These are phyloP conservation scores for Picochlorum sp. DNA, from an alignment of 139 green algal genomes.

Conservation along the genomic window DNA sequence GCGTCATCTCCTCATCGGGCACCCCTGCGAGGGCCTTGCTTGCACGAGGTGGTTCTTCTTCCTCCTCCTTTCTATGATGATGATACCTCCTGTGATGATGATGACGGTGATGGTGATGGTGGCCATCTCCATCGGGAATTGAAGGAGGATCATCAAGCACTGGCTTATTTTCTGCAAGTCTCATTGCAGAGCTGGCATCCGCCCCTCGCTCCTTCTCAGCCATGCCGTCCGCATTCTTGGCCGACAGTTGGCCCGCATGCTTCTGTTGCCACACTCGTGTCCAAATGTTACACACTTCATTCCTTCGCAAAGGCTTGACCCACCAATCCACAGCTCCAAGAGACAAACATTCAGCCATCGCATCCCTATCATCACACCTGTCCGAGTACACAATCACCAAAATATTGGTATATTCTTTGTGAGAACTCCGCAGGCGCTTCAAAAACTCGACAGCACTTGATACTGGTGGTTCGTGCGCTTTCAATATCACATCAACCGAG, in stretches of 20 bases:
- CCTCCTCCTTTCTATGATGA: too few relatives aligned
- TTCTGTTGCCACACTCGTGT: conserved; percentile 67
- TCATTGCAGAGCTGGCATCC: conserved; percentile 30
- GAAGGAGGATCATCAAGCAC: not conserved
- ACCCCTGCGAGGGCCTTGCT: too few relatives aligned
- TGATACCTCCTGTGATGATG: not conserved
- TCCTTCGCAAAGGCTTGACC: conserved; percentile 72
- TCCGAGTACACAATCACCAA: conserved; percentile 58
- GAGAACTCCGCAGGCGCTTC: conserved; percentile 21
- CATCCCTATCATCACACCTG: conserved; percentile 46
- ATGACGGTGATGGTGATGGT: conserved; percentile 4
- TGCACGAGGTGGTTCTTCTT: too few relatives aligned
- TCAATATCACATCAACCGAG: conserved; percentile 49
- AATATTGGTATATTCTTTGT: conserved; percentile 22
- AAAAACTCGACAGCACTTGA: conserved; percentile 50
- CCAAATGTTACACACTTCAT: conserved; percentile 81
- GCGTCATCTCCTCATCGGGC: too few relatives aligned
- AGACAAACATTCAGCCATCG: conserved; percentile 63
- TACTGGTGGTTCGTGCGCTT: conserved; percentile 54
- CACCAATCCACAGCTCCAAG: conserved; percentile 80
- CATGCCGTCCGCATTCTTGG: not conserved
- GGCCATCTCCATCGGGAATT: not conserved
- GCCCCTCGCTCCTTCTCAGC: conserved; percentile 17
- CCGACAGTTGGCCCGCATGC: conserved; percentile 6
- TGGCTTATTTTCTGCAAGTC: not conserved